phyloP scores from a whole-genome alignment of 2,329 filamentous ascomycete genomes.

The Fusarium begoniae region DNA sequence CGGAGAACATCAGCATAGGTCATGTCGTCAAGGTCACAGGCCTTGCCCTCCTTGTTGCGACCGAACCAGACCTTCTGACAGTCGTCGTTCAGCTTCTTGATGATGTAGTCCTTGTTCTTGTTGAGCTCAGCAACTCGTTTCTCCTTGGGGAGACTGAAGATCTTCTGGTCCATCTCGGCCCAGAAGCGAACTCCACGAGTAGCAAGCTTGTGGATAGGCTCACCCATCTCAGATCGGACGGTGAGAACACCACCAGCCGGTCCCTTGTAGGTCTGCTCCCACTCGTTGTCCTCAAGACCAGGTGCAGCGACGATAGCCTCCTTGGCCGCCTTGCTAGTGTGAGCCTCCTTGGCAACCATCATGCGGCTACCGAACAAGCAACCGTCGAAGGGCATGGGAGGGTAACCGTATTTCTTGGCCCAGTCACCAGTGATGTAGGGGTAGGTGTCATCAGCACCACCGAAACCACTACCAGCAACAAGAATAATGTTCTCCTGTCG shows the following conservation, averaged over 20 bases:
- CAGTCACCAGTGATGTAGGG: slow-evolving; percentile 90
- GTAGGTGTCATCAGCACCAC: slow-evolving; percentile 88
- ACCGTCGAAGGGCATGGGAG: slow-evolving; percentile 93
- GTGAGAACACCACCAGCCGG: slow-evolving; percentile 94
- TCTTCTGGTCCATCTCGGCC: slow-evolving; percentile 99
- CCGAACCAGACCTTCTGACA: slow-evolving; percentile 99
- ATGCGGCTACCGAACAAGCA: slow-evolving; percentile 90
- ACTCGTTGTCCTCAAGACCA: slow-evolving; percentile 82
- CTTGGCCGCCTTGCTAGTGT: slow-evolving; percentile 88
- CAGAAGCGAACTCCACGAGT: slow-evolving; percentile 96
- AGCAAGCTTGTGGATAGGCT: slow-evolving; percentile 98
- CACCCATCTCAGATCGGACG: slow-evolving; percentile 98
- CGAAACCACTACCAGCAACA: slow-evolving; percentile 91
- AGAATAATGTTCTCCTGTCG: slow-evolving; percentile 87
- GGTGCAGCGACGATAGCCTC: slow-evolving; percentile 88
- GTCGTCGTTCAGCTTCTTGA: slow-evolving; percentile 94
- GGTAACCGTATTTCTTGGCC: slow-evolving; percentile 87
- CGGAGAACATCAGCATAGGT: slow-evolving; percentile 89
- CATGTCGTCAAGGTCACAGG: slow-evolving; percentile 94
- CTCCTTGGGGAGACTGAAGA: slow-evolving; percentile 95
- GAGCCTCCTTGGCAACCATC: slow-evolving; percentile 94
- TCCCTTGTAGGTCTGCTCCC: slow-evolving; percentile 94
- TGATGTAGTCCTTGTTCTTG: slow-evolving; percentile 90
- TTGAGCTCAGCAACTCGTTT: slow-evolving; percentile 89
- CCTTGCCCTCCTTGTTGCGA: slow-evolving; percentile 79